These are phyloP conservation scores for Elaeis oleifera DNA, from an alignment of 202 grass and related monocot genomes.

Conservation along the genomic window DNA sequence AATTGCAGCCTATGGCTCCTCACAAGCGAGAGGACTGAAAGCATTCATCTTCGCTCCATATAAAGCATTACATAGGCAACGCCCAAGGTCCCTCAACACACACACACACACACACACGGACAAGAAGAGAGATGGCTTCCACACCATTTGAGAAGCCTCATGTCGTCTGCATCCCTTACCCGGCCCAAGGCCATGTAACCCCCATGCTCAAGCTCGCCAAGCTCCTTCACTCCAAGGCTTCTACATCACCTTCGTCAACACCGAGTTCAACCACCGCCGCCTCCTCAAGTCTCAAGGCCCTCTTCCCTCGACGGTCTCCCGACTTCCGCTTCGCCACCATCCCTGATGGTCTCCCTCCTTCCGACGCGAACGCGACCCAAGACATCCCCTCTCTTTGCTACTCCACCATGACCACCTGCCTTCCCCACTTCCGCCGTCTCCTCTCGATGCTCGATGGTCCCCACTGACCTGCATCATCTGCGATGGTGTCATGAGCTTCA, in stretches of 20 bases:
- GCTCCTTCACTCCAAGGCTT: conserved; percentile 4
- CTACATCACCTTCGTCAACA: conserved; percentile 10
- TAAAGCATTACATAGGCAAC: too few relatives aligned
- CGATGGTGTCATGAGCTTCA: conserved; percentile 9
- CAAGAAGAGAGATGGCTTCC: neutral
- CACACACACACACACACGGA: too few relatives aligned
- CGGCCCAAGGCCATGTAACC: conserved; percentile 1
- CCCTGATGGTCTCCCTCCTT: conserved; percentile 12
- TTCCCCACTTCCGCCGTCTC: conserved; percentile 3
- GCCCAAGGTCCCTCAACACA: too few relatives aligned
- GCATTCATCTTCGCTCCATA: too few relatives aligned
- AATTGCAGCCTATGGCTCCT: too few relatives aligned
- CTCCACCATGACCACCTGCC: conserved; percentile 3
- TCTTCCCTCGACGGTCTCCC: neutral
- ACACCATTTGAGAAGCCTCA: neutral
- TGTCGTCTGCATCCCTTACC: conserved; percentile 1
- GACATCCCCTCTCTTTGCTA: conserved; percentile 4
- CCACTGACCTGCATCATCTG: conserved; percentile 4
- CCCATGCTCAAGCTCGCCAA: conserved; percentile 8
- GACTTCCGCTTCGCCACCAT: conserved; percentile 12
- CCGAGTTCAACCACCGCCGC: conserved; percentile 12
- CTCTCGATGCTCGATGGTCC: conserved; percentile 5
- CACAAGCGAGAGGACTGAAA: too few relatives aligned
- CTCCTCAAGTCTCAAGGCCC: conserved; percentile 4
- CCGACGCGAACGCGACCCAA: neutral